Conservation (phyloP, 2,329 filamentous ascomycete species). For the Alternaria dauci region DNA sequence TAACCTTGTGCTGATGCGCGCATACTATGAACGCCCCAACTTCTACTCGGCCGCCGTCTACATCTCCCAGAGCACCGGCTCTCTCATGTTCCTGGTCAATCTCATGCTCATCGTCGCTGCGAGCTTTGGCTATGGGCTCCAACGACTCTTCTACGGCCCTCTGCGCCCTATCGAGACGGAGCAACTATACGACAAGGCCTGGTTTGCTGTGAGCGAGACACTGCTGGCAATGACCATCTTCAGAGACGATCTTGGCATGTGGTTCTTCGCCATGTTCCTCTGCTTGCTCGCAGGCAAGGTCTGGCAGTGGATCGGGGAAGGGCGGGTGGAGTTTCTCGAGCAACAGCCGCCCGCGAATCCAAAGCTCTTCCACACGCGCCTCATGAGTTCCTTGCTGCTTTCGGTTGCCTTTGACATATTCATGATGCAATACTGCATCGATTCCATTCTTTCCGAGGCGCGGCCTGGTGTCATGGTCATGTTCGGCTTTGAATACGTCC, state of each 20-base stretch:
- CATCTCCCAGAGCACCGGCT: slow-evolving; percentile 94
- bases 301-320: slow-evolving; percentile 98
- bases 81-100: slow-evolving; percentile 93
- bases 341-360: slow-evolving; percentile 94
- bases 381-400: slow-evolving; percentile 79
- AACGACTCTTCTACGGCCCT: slow-evolving; percentile 87
- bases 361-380: slow-evolving; percentile 82
- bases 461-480: slow-evolving; percentile 99
- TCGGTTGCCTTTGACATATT: slow-evolving; percentile 81
- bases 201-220: slow-evolving; percentile 98
- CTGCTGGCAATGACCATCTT: slow-evolving; percentile 98
- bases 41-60: slow-evolving; percentile 99
- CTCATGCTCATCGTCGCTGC: slow-evolving; percentile 83
- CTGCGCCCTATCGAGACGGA: slow-evolving; percentile 95
- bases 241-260: slow-evolving; percentile 89
- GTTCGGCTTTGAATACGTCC: slow-evolving; percentile 97
- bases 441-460: slow-evolving; percentile 84
- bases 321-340: slow-evolving; percentile 90
- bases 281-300: slow-evolving; percentile 91
- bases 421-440: slow-evolving; percentile 82
- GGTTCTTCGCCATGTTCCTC: slow-evolving; percentile 97
- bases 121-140: slow-evolving; percentile 83
- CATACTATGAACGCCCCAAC: slow-evolving; percentile 93
- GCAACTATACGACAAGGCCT: slow-evolving; percentile 95
- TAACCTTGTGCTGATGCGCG: slow-evolving; percentile 82